Base-by-base conservation (phyloP, 2,329 filamentous ascomycete species). In the Xylaria sp. region DNA sequence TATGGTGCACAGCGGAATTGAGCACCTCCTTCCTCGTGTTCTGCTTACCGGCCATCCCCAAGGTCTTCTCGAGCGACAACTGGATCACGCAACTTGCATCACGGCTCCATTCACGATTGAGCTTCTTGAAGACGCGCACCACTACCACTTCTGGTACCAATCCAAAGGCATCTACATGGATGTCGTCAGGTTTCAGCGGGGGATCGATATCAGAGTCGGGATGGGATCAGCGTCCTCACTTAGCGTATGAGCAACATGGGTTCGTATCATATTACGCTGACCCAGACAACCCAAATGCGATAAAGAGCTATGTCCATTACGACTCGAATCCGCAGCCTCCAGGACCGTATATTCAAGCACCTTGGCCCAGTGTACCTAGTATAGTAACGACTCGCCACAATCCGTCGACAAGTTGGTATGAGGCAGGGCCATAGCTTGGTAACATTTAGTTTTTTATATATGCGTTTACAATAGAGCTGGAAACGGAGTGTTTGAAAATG, bases 1-100 rank as follows among this genome's bases (percentile, higher is more conserved):
- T 65, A 21, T 65, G 63, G 63, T 54, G 49, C 17, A 61, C 45
- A 12, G 59, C 63, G 7, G 63, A 65, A 37, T 14, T 65, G n/a
- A 50, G 55, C 1, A 17, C 54, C 37, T 53, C 55, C 3, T 61
- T 62, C 35, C 46, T 65, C 21, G 55, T 60, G 21, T 65, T 65
- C 33, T 59, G 63, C 38, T 23, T 62, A 14, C 63, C 59, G 12
- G 55, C 63, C 1, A 35, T 57, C 23, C 63, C 59, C 19, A 59
- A 55, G 31, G 31, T 57, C 21, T 64, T 64, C 53, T 21, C 47
- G 1, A 9, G 42, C 31, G 25, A 59, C n/a, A 63, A 55, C 12
- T 49, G 49, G 42, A 42, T 59, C 7, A 54, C 31, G 31, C 42
- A 23, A 21, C 23, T 23, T 12, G 23, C 49, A 40, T 8, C 55